phyloP scores from a whole-genome alignment of 2,329 filamentous ascomycete species.

The Botrytis fragariae region DNA sequence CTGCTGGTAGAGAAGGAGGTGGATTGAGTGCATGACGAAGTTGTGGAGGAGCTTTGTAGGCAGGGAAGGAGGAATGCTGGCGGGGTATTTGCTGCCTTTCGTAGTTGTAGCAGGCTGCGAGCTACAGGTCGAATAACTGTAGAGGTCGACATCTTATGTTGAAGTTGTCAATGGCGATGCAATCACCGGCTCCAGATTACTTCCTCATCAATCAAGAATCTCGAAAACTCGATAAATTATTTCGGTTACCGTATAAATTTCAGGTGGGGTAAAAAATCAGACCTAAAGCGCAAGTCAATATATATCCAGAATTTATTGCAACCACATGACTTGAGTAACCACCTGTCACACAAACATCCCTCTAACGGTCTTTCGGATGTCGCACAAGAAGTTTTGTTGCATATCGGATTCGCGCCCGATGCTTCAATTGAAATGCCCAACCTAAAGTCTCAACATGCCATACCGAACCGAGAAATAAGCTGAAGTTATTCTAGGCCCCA shows the following conservation, averaged over 20 bases:
- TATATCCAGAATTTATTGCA: not conserved
- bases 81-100: slow-evolving; percentile 25
- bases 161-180: slow-evolving; percentile 26
- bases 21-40: slow-evolving; percentile 29
- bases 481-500: slow-evolving; percentile 1
- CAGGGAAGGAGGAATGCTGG: slow-evolving; percentile 39
- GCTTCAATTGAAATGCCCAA: slow-evolving; percentile 10
- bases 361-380: not conserved
- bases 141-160: slow-evolving; percentile 34
- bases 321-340: slow-evolving; percentile 12
- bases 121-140: slow-evolving; percentile 31
- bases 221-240: slow-evolving; percentile 25
- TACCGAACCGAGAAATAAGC: not conserved
- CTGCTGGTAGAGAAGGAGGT: slow-evolving; percentile 38
- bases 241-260: slow-evolving; percentile 15
- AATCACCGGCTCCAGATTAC: slow-evolving; percentile 9
- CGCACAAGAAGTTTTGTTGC: slow-evolving; percentile 19
- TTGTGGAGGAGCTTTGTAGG: slow-evolving; percentile 22
- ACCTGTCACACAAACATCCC: slow-evolving; percentile 2
- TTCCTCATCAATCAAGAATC: slow-evolving; percentile 16
- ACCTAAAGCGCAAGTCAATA: slow-evolving; percentile 10
- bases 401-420: slow-evolving; percentile 22
- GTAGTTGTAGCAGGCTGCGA: slow-evolving; percentile 26
- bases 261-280: not conserved
- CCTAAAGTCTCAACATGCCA: not conserved